Conservation (phyloP, 345 rosid genomes). For the Mangifera indica region DNA sequence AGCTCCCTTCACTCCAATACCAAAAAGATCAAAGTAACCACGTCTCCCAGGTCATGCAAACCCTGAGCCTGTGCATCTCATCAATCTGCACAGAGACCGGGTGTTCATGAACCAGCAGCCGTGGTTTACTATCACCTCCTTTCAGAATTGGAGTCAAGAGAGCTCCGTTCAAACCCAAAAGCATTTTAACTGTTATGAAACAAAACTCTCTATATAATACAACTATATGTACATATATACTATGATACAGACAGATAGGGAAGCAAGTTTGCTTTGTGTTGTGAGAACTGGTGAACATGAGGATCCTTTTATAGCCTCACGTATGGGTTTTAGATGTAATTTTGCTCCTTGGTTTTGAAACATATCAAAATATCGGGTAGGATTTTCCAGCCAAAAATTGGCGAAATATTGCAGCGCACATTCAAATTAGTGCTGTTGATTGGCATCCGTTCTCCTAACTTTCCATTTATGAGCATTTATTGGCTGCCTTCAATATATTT, state of each 20-base stretch:
- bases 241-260: too few species aligned
- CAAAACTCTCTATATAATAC: neutral
- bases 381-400: constrained; percentile 21
- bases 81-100: constrained; percentile 25
- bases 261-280: neutral
- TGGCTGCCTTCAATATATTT: neutral
- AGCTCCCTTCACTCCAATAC: constrained; percentile 77
- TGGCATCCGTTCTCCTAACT: constrained; percentile 11
- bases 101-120: constrained; percentile 68
- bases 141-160: constrained; percentile 47
- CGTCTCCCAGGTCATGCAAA: constrained; percentile 61
- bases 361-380: neutral
- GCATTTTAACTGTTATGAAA: neutral
- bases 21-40: constrained; percentile 40
- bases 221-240: neutral
- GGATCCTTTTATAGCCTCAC: constrained; percentile 32
- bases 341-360: constrained; percentile 16
- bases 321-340: constrained; percentile 6
- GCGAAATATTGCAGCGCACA: neutral
- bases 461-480: constrained; percentile 9
- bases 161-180: constrained; percentile 36
- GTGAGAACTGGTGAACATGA: neutral
- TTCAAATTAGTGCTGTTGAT: constrained; percentile 5
- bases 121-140: constrained; percentile 47
- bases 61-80: constrained; percentile 39